Evolutionary conservation across 2,329 filamentous ascomycete species (phyloP).

Genomic region (Chaetomium globosum): DNA sequence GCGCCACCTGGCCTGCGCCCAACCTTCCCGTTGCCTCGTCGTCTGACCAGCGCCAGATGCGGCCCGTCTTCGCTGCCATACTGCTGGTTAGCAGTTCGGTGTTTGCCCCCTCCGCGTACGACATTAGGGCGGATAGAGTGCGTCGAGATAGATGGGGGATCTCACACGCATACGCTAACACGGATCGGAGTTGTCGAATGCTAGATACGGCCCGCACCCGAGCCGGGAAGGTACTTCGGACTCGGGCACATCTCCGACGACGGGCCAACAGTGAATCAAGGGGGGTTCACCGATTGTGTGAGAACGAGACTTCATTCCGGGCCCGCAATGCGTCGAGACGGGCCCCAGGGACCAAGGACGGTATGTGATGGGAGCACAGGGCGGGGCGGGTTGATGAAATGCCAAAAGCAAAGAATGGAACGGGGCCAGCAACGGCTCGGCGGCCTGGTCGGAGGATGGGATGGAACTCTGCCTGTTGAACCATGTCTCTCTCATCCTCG

Average conservation of each 20-base stretch:
- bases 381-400: conserved; percentile 17
- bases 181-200: conserved; percentile 9
- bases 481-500: conserved; percentile 5
- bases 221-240: conserved; percentile 2
- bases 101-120: conserved; percentile 18
- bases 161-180: background rate
- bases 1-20: conserved; percentile 24
- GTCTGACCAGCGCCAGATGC: conserved; percentile 13
- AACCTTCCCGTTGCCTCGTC: conserved; percentile 22
- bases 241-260: conserved; percentile 8
- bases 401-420: conserved; percentile 10
- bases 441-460: background rate
- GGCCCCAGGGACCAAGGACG: background rate
- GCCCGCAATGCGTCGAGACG: background rate
- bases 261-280: background rate
- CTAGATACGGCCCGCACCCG: conserved; percentile 14
- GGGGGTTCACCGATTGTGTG: background rate
- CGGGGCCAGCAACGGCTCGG: conserved; percentile 27
- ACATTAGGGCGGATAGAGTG: conserved; percentile 1
- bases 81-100: conserved; percentile 17
- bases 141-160: background rate
- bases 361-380: conserved; percentile 22
- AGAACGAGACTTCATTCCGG: conserved; percentile 8
- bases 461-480: background rate
- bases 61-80: conserved; percentile 13